Evolutionary conservation across 371 early-diverging fungal genomes (phyloP).

Genomic region (Syncephalastrum sp.): DNA sequence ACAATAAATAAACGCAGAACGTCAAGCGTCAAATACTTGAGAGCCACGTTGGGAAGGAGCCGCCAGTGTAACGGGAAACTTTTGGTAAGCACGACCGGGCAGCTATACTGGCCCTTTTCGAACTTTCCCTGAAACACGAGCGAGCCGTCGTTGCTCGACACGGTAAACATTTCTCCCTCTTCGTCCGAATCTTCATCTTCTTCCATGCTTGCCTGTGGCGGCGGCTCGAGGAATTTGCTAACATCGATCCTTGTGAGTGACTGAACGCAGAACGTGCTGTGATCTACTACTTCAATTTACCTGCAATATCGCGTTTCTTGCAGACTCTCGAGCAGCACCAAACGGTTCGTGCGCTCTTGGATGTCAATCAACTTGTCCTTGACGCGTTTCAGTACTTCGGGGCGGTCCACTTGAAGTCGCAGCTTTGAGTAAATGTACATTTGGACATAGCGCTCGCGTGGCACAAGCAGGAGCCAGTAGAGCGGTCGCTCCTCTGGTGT

Average conservation of each 20-base stretch:
- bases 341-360: conserved; percentile 67
- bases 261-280: no score
- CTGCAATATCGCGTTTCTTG: conserved; percentile 70
- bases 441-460: conserved; percentile 53
- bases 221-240: conserved; percentile 67
- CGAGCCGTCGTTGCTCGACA: conserved; percentile 5
- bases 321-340: conserved; percentile 62
- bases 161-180: conserved; percentile 27
- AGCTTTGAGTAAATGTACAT: conserved; percentile 71
- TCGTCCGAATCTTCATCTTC: conserved; percentile 38
- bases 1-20: conserved; percentile 66
- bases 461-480: conserved; percentile 70
- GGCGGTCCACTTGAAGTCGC: conserved; percentile 39
- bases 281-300: conserved; percentile 17
- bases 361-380: conserved; percentile 51
- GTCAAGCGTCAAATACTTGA: conserved; percentile 56
- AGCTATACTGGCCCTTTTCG: conserved; percentile 69
- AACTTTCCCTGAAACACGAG: conserved; percentile 24
- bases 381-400: conserved; percentile 50
- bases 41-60: conserved; percentile 62
- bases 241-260: no score
- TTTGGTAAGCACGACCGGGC: conserved; percentile 63
- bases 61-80: conserved; percentile 80
- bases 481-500: conserved; percentile 25
- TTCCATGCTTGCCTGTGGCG: conserved; percentile 18